These are phyloP conservation scores for Albizia julibrissin DNA, from an alignment of 306 rosid genomes.

Conservation along the genomic window DNA sequence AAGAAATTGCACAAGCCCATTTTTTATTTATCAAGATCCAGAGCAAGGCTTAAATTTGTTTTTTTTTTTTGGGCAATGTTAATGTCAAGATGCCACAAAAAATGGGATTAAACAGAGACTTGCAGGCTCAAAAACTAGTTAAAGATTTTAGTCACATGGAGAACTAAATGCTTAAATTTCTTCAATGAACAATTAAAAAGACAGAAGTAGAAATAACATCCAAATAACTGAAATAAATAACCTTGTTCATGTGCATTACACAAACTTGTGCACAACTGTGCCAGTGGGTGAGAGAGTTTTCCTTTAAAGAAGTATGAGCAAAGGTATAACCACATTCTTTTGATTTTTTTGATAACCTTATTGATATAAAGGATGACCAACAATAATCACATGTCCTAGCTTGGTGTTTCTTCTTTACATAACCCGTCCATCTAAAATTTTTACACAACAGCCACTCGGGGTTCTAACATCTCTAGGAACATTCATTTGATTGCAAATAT, in stretches of 20 bases:
- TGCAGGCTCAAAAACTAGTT: not conserved
- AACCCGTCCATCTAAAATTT: not conserved
- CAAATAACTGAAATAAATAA: not conserved
- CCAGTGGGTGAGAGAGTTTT: not conserved
- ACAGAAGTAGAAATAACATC: not conserved
- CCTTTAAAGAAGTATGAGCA: not conserved
- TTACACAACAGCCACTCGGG: not conserved
- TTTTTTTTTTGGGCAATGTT: not conserved
- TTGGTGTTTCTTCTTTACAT: not conserved
- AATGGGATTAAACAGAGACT: not conserved
- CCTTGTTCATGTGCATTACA: not conserved
- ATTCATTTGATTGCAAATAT: not conserved
- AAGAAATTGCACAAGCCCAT: not conserved
- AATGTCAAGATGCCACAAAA: not conserved
- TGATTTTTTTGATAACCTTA: not conserved
- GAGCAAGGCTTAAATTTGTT: not conserved
- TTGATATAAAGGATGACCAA: not conserved
- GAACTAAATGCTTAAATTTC: not conserved
- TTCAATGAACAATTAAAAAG: not conserved
- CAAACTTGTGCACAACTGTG: not conserved
- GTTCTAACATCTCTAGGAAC: not conserved
- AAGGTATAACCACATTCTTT: not conserved
- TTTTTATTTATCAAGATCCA: not conserved
- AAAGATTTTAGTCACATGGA: not conserved
- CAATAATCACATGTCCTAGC: not conserved